Percentiles rank a stretch among this genome's conserved stretches.
Evolutionary conservation across 108 stramenopile genomes (phyloP).

Genomic region (Epithemia pelagica): DNA sequence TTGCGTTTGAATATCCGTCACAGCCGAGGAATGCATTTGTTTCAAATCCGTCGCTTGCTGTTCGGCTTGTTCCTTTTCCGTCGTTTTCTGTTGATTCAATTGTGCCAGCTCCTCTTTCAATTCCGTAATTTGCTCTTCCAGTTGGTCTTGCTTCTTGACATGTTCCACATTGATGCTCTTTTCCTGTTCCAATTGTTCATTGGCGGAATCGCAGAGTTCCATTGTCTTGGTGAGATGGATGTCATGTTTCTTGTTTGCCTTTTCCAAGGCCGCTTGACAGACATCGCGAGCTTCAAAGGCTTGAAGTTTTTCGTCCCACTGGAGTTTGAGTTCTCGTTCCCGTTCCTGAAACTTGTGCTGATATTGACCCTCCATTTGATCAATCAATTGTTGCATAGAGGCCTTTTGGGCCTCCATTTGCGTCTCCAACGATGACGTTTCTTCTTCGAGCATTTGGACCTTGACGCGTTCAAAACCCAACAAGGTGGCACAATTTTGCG

Average conservation of each 20-base stretch:
- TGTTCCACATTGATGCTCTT: neutral
- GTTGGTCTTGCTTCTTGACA: neutral
- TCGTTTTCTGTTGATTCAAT: neutral
- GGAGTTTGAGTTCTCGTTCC: neutral
- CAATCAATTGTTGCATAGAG: neutral
- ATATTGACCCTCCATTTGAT: neutral
- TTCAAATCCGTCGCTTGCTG: neutral
- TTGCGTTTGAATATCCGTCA: neutral
- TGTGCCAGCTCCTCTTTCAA: neutral
- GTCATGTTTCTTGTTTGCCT: neutral
- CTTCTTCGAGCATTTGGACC: neutral
- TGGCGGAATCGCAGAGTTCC: neutral
- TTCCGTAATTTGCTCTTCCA: neutral
- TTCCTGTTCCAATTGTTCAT: neutral
- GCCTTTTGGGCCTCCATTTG: neutral
- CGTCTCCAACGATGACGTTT: neutral
- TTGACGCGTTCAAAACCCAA: constrained; percentile 1
- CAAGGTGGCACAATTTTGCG: neutral
- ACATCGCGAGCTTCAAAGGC: neutral
- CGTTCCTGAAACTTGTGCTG: neutral
- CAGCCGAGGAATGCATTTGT: neutral
- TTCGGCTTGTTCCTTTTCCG: neutral
- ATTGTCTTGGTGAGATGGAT: neutral
- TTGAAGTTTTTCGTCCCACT: neutral
- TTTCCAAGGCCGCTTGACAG: neutral